Evolutionary conservation across 805 yeast genomes (phyloP).

Genomic region (Aciculoconidium aculeatum): DNA sequence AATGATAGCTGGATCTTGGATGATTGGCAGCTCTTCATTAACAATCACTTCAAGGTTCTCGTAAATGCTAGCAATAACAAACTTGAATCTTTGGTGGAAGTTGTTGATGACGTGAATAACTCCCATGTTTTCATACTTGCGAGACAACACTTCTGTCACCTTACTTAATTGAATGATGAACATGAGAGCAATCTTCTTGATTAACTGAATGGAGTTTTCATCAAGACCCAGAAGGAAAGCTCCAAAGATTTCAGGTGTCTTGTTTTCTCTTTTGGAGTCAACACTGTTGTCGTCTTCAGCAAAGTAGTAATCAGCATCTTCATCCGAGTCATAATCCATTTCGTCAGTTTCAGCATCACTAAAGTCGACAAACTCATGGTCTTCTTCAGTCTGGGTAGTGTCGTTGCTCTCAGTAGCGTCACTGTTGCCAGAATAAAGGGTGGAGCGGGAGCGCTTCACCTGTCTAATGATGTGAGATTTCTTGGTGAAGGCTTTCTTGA

Average conservation of each 20-base stretch:
- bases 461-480: conserved; percentile 3
- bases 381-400: conserved; percentile 1
- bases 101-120: conserved; percentile 44
- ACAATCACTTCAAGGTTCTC: conserved; percentile 16
- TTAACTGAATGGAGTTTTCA: conserved; percentile 30
- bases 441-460: conserved; percentile 3
- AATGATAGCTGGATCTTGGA: conserved; percentile 14
- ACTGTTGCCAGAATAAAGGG: conserved; percentile 1
- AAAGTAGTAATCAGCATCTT: conserved; percentile 10
- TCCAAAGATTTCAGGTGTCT: conserved; percentile 35
- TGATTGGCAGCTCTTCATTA: conserved; percentile 8
- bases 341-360: conserved; percentile 3
- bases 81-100: conserved; percentile 15
- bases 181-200: conserved; percentile 39
- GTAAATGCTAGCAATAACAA: conserved; percentile 17
- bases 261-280: conserved; percentile 25
- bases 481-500: conserved; percentile 7
- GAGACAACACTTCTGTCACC: conserved; percentile 47
- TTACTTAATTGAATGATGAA: conserved; percentile 37
- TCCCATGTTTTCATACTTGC: conserved; percentile 47
- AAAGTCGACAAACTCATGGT: conserved; percentile 4
- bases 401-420: neutral
- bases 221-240: conserved; percentile 47
- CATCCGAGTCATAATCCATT: conserved; percentile 7
- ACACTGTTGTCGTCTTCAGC: conserved; percentile 20